Percentiles rank a stretch among this genome's conserved stretches.
phyloP scores from a whole-genome alignment of 768 basidiomycete species.

The Suillus ampliporus region DNA sequence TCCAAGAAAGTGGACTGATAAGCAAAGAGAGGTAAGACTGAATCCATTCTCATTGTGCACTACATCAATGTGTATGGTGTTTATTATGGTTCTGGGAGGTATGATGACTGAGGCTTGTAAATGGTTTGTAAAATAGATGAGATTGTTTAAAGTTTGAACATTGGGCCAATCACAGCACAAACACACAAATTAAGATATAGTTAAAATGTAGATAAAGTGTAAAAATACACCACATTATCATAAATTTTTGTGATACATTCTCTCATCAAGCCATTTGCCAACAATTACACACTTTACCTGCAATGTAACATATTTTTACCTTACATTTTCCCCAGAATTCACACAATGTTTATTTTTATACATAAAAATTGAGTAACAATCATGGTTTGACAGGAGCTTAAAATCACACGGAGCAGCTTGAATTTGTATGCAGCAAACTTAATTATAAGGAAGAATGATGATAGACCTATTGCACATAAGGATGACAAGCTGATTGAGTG shows the following conservation, averaged over 20 bases:
- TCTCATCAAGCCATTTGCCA: background rate
- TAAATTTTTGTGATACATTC: background rate
- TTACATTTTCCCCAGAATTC: background rate
- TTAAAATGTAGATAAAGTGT: background rate
- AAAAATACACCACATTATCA: background rate
- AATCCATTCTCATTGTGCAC: no score
- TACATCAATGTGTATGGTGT: no score
- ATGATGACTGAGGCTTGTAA: no score
- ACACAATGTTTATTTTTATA: background rate
- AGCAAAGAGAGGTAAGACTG: no score
- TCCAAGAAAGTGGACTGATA: no score
- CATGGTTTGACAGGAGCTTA: background rate
- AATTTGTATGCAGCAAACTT: background rate
- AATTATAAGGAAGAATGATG: background rate
- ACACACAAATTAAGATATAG: background rate
- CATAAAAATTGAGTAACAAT: background rate
- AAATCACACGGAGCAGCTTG: background rate
- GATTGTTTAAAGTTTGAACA: no score
- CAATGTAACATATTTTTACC: background rate
- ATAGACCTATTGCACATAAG: background rate
- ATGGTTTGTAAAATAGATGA: no score
- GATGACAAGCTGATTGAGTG: background rate
- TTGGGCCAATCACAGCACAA: constrained; percentile 4
- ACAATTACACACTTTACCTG: background rate
- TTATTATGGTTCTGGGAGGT: no score